Conservation (phyloP, 306 rosid genomes). For the Oemleria cerasiformis region DNA sequence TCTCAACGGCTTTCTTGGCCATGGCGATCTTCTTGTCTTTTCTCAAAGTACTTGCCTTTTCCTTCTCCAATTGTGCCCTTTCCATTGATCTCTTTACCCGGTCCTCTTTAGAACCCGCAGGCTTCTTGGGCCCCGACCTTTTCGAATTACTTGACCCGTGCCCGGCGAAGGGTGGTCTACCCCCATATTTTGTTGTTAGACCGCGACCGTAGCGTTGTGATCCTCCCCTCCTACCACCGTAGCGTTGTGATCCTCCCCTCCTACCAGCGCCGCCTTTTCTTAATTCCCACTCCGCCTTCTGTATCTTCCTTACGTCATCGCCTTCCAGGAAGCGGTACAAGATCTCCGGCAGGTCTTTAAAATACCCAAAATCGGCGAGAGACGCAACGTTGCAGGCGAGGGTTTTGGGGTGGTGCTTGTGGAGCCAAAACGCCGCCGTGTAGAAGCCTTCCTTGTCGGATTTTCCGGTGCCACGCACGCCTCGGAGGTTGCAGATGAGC, state of each 20-base stretch:
- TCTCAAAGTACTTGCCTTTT: conserved; percentile 36
- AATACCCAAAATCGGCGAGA: conserved; percentile 60
- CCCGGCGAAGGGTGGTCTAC: not conserved
- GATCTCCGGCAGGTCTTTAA: conserved; percentile 73
- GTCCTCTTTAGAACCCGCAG: not conserved
- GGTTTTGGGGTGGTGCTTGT: conserved; percentile 56
- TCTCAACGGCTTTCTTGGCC: conserved; percentile 55
- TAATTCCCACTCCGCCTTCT: conserved; percentile 31
- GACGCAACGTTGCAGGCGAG: conserved; percentile 50
- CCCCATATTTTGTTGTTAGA: too few species aligned
- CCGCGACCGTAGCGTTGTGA: not conserved
- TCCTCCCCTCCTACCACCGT: not conserved
- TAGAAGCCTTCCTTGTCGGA: conserved; percentile 48
- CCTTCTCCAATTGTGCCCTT: conserved; percentile 25
- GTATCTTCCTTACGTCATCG: conserved; percentile 26
- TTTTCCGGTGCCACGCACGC: conserved; percentile 64
- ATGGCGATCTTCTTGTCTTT: conserved; percentile 32
- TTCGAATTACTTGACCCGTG: not conserved
- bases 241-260: not conserved
- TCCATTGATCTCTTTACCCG: conserved; percentile 1
- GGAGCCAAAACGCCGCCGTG: conserved; percentile 59
- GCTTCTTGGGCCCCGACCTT: conserved; percentile 11
- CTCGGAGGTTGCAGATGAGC: conserved; percentile 61
- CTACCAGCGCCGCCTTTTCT: not conserved
- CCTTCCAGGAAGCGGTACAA: conserved; percentile 59